Percentiles rank a stretch among this genome's conserved stretches.
Conservation (phyloP, 2,329 filamentous ascomycete species). For the Penicillium sp. region DNA sequence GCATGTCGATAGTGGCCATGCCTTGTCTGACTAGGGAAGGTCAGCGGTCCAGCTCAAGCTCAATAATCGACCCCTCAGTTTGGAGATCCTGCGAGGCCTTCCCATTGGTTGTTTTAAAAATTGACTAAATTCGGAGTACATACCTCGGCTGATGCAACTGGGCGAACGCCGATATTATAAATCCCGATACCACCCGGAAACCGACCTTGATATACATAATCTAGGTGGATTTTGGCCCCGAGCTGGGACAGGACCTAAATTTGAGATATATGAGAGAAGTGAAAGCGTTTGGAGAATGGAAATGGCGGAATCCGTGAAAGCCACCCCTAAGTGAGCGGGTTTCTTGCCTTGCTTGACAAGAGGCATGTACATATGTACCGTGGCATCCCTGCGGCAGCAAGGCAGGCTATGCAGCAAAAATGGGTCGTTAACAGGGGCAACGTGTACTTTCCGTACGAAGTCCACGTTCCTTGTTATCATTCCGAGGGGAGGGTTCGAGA, state of each 20-base stretch:
- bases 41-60: slow-evolving; percentile 8
- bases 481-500: not conserved
- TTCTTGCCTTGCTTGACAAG: not conserved
- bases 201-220: not conserved
- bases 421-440: not conserved
- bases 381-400: not conserved
- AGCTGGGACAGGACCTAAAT: not conserved
- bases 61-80: slow-evolving; percentile 3
- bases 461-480: not conserved
- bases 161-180: not conserved
- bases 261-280: not conserved
- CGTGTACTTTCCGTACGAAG: not conserved
- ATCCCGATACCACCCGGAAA: not conserved
- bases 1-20: not conserved
- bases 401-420: not conserved
- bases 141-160: slow-evolving; percentile 1
- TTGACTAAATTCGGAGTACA: not conserved
- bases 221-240: not conserved
- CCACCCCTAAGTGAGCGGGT: not conserved
- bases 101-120: not conserved
- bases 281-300: not conserved
- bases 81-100: not conserved
- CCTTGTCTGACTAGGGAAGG: not conserved
- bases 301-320: not conserved
- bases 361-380: not conserved